Evolutionary conservation across 163 green algal species (phyloP), one percentile per base, ranked within the genome.

Genomic region (Prototheca wickerhamii): DNA sequence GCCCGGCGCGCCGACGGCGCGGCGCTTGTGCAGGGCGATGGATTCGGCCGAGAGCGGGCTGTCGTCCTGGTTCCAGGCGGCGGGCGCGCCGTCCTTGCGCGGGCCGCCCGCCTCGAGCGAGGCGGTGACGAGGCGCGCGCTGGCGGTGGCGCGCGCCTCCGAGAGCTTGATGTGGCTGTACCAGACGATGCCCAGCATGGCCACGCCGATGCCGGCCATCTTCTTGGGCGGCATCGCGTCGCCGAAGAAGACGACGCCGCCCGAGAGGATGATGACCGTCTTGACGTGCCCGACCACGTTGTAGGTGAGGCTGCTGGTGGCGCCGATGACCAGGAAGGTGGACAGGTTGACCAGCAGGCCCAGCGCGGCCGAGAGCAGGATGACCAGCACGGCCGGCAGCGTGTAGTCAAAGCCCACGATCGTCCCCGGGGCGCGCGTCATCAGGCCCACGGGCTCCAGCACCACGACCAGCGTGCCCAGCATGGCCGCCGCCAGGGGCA

Each of bases 231-330:
- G 76, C 86, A 95, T 96, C n/a, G 72, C 62, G 60, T 96, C 89
- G 0, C 86, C 86, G 72, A 95, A 96, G 34, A 96, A 86, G 7
- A 94, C 23, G 52, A 81, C 82, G 31, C 89, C 89, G 17, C 89
- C 89, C 10, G 72, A 73, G 0, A 95, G 61, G 59, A 95, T 95
- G 61, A 91, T 85, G 31, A 94, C 79, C 0, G 88, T 95, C 72
- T 95, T 94, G 26, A 95, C 58, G 69, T 95, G 88, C 0, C 88
- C 84, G 34, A 95, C 86, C 42, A 95, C 82, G 60, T 95, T 95
- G 79, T 94, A 95, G 30, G 87, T 95, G 34, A 95, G 71, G 63
- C 72, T 86, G 69, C 63, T 82, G 28, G 87, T 95, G 31, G 85
- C 81, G n/a, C 85, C 87, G 50, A 95, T 95, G 18, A 95, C 87